Percentiles rank a stretch among this genome's conserved stretches.
Evolutionary conservation across 176 grass and related monocot genomes (phyloP).

Genomic region (Lolium perenne): DNA sequence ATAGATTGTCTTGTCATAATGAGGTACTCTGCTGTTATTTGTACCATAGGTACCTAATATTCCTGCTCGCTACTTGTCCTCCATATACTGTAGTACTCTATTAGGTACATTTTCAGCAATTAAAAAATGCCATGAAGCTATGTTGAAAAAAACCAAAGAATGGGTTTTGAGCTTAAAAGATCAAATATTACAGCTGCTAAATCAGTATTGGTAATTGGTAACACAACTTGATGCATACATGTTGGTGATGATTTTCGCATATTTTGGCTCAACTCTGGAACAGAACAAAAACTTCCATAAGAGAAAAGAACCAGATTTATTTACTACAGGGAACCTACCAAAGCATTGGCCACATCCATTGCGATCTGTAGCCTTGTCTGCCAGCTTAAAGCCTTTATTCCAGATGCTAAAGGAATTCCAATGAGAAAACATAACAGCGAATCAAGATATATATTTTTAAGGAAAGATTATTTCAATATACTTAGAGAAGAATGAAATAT

Average conservation of each 20-base stretch:
- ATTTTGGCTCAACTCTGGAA: neutral
- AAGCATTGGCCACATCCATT: slow-evolving; percentile 91
- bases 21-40: slow-evolving; percentile 41
- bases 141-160: slow-evolving; percentile 2
- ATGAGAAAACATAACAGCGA: slow-evolving; percentile 14
- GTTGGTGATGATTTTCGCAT: neutral
- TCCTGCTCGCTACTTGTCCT: slow-evolving; percentile 39
- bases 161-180: neutral
- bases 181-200: neutral
- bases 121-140: neutral
- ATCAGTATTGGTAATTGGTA: neutral
- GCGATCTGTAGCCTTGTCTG: slow-evolving; percentile 82
- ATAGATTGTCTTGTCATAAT: slow-evolving; percentile 2
- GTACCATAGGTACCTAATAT: slow-evolving; percentile 39
- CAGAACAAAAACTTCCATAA: neutral
- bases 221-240: slow-evolving; percentile 4
- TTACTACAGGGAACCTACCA: slow-evolving; percentile 54
- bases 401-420: slow-evolving; percentile 59
- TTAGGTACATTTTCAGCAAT: neutral
- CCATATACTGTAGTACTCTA: slow-evolving; percentile 30
- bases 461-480: slow-evolving; percentile 15
- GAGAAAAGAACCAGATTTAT: slow-evolving; percentile 14
- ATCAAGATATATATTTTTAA: slow-evolving; percentile 2
- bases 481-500: slow-evolving; percentile 32
- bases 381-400: slow-evolving; percentile 75